Evolutionary conservation across 1,139 yeast genomes (phyloP).

Genomic region (Yamadazyma diddensiae): DNA sequence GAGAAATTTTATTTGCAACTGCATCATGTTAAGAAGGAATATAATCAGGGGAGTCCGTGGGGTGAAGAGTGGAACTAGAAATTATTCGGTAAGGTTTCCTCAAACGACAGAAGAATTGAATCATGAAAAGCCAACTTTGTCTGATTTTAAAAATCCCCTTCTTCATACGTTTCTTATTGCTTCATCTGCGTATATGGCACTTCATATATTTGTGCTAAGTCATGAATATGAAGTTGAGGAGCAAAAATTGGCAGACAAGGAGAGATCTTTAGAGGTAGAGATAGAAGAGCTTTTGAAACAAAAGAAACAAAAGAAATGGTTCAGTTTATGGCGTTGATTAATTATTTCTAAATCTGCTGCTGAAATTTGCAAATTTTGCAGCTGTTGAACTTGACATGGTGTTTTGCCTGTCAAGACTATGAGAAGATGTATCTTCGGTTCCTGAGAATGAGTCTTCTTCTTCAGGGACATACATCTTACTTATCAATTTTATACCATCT

Average conservation of each 20-base stretch:
- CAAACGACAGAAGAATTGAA: constrained; percentile 4
- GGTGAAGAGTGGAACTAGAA: too few species aligned
- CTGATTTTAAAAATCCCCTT: constrained; percentile 39
- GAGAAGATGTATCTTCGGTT: constrained; percentile 17
- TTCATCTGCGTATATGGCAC: constrained; percentile 35
- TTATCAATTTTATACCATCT: constrained; percentile 37
- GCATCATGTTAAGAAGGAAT: not conserved
- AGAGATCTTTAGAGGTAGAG: constrained; percentile 26
- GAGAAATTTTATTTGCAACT: too few species aligned
- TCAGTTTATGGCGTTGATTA: constrained; percentile 18
- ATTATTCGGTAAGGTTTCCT: constrained; percentile 11
- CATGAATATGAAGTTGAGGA: constrained; percentile 33
- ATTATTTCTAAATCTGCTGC: constrained; percentile 17
- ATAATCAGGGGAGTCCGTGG: too few species aligned
- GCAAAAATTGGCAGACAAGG: constrained; percentile 20
- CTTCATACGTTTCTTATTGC: constrained; percentile 42
- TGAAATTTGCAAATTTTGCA: constrained; percentile 42
- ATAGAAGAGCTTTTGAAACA: constrained; percentile 32
- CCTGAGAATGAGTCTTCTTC: constrained; percentile 15
- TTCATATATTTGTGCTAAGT: constrained; percentile 33
- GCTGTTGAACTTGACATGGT: constrained; percentile 29
- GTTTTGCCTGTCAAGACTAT: constrained; percentile 25
- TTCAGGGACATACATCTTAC: constrained; percentile 31
- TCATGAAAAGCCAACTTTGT: constrained; percentile 28
- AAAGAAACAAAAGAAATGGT: constrained; percentile 26